A percentile compares a stretch with the other conserved stretches of the same genome.
Conservation (phyloP, 495 filamentous ascomycete species). For the Schizothecium vesticola region DNA sequence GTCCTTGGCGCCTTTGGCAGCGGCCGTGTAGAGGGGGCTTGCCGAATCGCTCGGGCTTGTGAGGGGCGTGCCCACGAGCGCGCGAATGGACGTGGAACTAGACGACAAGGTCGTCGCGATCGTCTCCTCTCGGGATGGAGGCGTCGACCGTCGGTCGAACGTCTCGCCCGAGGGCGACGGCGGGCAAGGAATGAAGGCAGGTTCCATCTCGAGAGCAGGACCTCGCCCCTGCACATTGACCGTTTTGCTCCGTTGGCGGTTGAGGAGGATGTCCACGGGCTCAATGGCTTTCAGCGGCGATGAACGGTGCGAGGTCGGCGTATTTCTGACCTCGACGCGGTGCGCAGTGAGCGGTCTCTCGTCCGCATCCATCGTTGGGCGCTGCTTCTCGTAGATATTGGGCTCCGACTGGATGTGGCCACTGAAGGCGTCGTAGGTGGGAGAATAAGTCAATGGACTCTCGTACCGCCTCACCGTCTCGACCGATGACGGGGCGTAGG, state of each 20-base stretch:
- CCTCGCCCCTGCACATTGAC: neutral
- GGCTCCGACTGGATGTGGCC: slow-evolving; percentile 41
- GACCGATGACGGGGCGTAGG: slow-evolving; percentile 29
- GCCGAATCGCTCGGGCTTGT: slow-evolving; percentile 49
- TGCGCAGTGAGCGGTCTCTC: slow-evolving; percentile 39
- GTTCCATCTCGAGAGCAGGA: slow-evolving; percentile 11
- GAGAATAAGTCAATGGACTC: neutral
- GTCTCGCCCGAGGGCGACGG: slow-evolving; percentile 48
- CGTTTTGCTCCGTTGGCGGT: slow-evolving; percentile 19
- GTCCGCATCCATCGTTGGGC: slow-evolving; percentile 25
- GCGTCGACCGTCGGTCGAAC: slow-evolving; percentile 19
- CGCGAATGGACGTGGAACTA: slow-evolving; percentile 41
- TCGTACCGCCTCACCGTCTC: slow-evolving; percentile 10
- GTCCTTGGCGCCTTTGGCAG: slow-evolving; percentile 48
- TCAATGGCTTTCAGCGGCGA: slow-evolving; percentile 26
- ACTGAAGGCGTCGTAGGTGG: slow-evolving; percentile 34
- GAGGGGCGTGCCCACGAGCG: slow-evolving; percentile 36
- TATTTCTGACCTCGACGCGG: slow-evolving; percentile 29
- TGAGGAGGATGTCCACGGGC: slow-evolving; percentile 17
- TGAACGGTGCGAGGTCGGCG: slow-evolving; percentile 21
- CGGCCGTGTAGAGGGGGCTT: slow-evolving; percentile 52
- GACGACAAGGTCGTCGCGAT: slow-evolving; percentile 40
- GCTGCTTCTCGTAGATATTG: slow-evolving; percentile 40
- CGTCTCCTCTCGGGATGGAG: slow-evolving; percentile 32
- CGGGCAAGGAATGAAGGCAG: slow-evolving; percentile 32